A percentile compares a stretch with the other conserved stretches of the same genome.
Evolutionary conservation across 768 basidiomycete genomes (phyloP).

Genomic region (Tylopilus sp.): DNA sequence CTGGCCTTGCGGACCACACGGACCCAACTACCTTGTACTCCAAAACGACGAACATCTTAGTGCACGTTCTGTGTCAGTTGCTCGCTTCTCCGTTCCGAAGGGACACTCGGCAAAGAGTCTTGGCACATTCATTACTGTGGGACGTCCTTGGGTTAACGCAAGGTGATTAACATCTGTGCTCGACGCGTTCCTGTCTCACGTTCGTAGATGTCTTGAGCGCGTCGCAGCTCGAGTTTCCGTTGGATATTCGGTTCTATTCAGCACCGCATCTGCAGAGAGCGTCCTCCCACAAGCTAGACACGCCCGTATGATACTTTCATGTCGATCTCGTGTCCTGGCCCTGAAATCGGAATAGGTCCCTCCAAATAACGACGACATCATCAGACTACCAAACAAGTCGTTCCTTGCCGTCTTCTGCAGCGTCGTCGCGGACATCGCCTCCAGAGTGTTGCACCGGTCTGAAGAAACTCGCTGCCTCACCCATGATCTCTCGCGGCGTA

Average conservation of each 20-base stretch:
- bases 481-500: slow-evolving; percentile 42
- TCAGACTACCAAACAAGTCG: slow-evolving; percentile 37
- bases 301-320: slow-evolving; percentile 28
- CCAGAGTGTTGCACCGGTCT: slow-evolving; percentile 40
- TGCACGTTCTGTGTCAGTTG: slow-evolving; percentile 42
- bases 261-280: slow-evolving; percentile 34
- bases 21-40: slow-evolving; percentile 49
- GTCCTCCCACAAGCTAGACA: slow-evolving; percentile 31
- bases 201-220: slow-evolving; percentile 35
- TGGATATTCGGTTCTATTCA: slow-evolving; percentile 40
- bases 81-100: slow-evolving; percentile 20
- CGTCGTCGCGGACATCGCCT: slow-evolving; percentile 43
- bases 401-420: slow-evolving; percentile 47
- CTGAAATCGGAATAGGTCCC: slow-evolving; percentile 31
- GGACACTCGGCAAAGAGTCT: slow-evolving; percentile 18
- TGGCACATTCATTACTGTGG: slow-evolving; percentile 21
- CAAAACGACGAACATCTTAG: slow-evolving; percentile 42
- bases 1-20: slow-evolving; percentile 37
- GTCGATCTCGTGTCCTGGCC: neutral
- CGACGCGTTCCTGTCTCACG: slow-evolving; percentile 4
- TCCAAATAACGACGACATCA: slow-evolving; percentile 31
- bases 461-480: slow-evolving; percentile 49
- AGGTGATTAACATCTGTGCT: slow-evolving; percentile 1
- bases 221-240: slow-evolving; percentile 35
- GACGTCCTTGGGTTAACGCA: slow-evolving; percentile 15